A percentile compares a stretch with the other conserved stretches of the same genome.
phyloP scores from a whole-genome alignment of 1,284 basidiomycete species.

The Trichosporon faecale region DNA sequence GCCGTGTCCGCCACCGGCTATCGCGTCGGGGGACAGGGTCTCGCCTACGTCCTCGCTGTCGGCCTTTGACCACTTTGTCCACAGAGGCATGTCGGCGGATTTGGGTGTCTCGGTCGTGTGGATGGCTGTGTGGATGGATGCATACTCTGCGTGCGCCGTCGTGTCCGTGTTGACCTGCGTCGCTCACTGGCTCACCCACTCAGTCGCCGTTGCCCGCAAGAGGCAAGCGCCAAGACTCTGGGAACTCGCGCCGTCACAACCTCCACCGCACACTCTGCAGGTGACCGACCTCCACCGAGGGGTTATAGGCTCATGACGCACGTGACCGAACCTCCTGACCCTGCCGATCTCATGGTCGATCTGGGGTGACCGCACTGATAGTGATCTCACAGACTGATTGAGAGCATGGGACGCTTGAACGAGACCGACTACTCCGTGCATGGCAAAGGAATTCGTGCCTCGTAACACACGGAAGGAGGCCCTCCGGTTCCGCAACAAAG shows the following conservation, averaged over 20 bases:
- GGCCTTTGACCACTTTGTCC: slow-evolving; percentile 10
- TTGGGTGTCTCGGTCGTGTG: not conserved
- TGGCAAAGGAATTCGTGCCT: no score
- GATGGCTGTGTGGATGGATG: not conserved
- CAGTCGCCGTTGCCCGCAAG: not conserved
- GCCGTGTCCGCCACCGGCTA: slow-evolving; percentile 21
- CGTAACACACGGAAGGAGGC: no score
- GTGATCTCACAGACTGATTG: no score
- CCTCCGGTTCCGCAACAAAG: no score
- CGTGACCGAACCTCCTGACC: not conserved
- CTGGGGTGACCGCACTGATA: not conserved
- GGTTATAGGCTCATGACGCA: no score
- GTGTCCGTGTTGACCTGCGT: not conserved
- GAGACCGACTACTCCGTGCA: no score
- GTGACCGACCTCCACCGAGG: not conserved
- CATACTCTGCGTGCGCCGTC: not conserved
- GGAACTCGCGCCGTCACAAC: not conserved
- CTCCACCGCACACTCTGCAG: not conserved
- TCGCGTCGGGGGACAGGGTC: not conserved
- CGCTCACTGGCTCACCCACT: not conserved
- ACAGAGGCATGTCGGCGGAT: not conserved
- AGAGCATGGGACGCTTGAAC: no score
- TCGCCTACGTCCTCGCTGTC: slow-evolving; percentile 19
- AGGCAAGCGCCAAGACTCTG: not conserved
- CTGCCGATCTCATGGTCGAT: not conserved